These are phyloP conservation scores for Aspergillus awamori DNA, from an alignment of 2,329 filamentous ascomycete species.

Conservation along the genomic window DNA sequence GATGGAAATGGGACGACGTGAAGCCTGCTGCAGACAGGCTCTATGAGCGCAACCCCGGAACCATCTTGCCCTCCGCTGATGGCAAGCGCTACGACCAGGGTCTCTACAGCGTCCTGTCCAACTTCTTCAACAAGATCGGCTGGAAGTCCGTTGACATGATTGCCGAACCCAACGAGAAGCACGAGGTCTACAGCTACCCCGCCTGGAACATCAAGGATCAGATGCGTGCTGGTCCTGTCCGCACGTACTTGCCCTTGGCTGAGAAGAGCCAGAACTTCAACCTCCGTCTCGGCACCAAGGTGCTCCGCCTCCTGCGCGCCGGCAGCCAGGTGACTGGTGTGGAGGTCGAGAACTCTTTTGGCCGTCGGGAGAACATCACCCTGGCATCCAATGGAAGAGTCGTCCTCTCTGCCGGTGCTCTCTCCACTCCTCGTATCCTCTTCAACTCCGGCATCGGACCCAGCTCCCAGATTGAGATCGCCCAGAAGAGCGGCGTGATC, in stretches of 20 bases:
- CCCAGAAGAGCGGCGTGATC: slow-evolving; percentile 47
- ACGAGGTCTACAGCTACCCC: slow-evolving; percentile 65
- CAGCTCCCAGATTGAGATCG: slow-evolving; percentile 49
- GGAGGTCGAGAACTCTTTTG: slow-evolving; percentile 27
- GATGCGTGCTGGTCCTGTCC: slow-evolving; percentile 69
- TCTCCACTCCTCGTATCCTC: slow-evolving; percentile 70
- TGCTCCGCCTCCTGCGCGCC: slow-evolving; percentile 67
- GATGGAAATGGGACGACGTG: slow-evolving; percentile 70
- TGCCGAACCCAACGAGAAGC: slow-evolving; percentile 63
- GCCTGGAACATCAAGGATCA: slow-evolving; percentile 69
- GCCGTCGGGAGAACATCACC: slow-evolving; percentile 62
- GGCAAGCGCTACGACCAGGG: slow-evolving; percentile 68
- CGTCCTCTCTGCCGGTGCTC: slow-evolving; percentile 68
- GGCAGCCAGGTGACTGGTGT: slow-evolving; percentile 64
- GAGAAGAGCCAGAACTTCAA: slow-evolving; percentile 65
- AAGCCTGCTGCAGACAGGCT: slow-evolving; percentile 61
- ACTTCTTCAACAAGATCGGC: slow-evolving; percentile 61
- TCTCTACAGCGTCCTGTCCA: slow-evolving; percentile 64
- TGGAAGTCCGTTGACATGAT: slow-evolving; percentile 68
- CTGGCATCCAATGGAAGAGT: slow-evolving; percentile 63
- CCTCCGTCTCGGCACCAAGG: slow-evolving; percentile 66
- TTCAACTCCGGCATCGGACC: slow-evolving; percentile 67
- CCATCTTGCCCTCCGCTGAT: slow-evolving; percentile 66
- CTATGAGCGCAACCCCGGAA: slow-evolving; percentile 72
- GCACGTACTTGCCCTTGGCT: slow-evolving; percentile 69